Conservation (phyloP, 768 basidiomycete species). For the Amanita polypyramis region DNA sequence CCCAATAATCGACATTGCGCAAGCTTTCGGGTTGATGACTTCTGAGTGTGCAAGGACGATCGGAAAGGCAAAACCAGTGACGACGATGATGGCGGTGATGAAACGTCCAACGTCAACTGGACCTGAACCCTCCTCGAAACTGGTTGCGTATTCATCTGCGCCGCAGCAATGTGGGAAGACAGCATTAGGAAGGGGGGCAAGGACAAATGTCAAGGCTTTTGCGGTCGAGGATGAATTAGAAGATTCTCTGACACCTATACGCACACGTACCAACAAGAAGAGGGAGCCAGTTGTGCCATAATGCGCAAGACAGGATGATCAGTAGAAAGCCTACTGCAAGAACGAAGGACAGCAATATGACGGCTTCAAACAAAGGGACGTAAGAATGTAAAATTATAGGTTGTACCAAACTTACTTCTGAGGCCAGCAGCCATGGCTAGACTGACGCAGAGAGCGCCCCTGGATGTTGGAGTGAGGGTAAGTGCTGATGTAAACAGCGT, state of each 20-base stretch:
- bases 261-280: slow-evolving; percentile 80
- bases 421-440: slow-evolving; percentile 58
- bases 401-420: slow-evolving; percentile 41
- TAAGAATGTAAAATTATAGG: slow-evolving; percentile 4
- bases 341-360: slow-evolving; percentile 94
- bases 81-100: slow-evolving; percentile 81
- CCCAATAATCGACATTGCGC: slow-evolving; percentile 90
- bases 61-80: slow-evolving; percentile 90
- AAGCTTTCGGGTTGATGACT: slow-evolving; percentile 75
- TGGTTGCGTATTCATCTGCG: slow-evolving; percentile 76
- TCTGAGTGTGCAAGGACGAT: slow-evolving; percentile 87
- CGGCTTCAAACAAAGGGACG: slow-evolving; percentile 40
- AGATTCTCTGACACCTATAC: not conserved
- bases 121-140: slow-evolving; percentile 51
- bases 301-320: slow-evolving; percentile 93
- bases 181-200: slow-evolving; percentile 93
- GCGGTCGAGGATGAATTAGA: slow-evolving; percentile 1
- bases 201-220: slow-evolving; percentile 84
- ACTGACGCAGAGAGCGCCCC: not conserved
- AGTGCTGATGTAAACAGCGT: not conserved
- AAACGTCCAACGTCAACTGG: slow-evolving; percentile 90
- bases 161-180: slow-evolving; percentile 83
- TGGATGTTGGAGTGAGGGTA: not conserved
- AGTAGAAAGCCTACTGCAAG: slow-evolving; percentile 96
- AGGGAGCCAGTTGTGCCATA: slow-evolving; percentile 96